Base-by-base conservation (phyloP, 1,284 basidiomycete species). In the Fistulinella cinereoalba region DNA sequence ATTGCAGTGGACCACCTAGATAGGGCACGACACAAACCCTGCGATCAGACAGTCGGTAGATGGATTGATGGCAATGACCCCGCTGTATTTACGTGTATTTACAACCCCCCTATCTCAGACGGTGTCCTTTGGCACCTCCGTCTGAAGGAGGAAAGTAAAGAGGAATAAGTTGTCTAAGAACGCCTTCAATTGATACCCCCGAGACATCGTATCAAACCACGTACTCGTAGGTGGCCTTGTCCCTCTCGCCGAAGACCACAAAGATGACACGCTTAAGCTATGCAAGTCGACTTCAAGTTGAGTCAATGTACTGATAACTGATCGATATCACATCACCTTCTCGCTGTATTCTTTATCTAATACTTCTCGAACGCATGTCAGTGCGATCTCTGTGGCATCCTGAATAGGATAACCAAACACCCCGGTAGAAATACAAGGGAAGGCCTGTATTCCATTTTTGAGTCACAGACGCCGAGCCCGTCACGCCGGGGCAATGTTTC, bases 401-500 rank as follows among this genome's bases (percentile, higher is more conserved):
- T 68, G 64, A 32, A 90, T 79, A 1, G 90, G 89, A 65, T 90
- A 92, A 0, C 83, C 78, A 53, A 89, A 92, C 22, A 90, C 70
- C 0, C 89, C 90, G 0, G 89, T 91, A 5, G 87, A 90, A 46
- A 92, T 80, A 1, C 81, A 85, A 10, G 85, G 84, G 54, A 92
- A 91, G 2, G 88, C 88, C 86, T 89, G 46, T 19, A 29, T 19
- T 36, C 21, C 44, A 42, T 46, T 24, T 24, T 34, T 6, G 42
- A 19, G 42, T 9, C 31, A 38, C 3, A 31, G 9, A 13, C 6
- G 23, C 22, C 4, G 8, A 18, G 5, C 24, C 13, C n/a, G n/a
- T n/a, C n/a, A n/a, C n/a, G n/a, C n/a, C 11, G 9, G 15, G 13
- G 8, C 37, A 32, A 4, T 13, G 25, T 37, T 10, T 4, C 44